These are phyloP conservation scores for Penicillium sp. DNA, from an alignment of 2,329 filamentous ascomycete species.

Conservation along the genomic window DNA sequence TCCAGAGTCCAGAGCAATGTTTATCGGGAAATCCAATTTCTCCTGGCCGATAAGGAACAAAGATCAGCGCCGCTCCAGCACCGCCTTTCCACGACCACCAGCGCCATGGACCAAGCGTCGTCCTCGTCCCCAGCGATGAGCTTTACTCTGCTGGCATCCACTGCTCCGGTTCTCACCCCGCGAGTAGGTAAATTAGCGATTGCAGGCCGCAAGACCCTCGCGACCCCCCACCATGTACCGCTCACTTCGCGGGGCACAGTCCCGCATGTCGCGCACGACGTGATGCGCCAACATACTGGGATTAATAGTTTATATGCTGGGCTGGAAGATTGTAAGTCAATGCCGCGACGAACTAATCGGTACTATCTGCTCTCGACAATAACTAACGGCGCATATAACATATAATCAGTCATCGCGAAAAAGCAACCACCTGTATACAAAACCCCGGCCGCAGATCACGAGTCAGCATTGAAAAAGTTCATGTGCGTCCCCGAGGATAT, in stretches of 20 bases:
- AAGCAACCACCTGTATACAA: constrained; percentile 50
- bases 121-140: constrained; percentile 31
- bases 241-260: constrained; percentile 78
- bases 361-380: neutral
- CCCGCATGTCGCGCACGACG: constrained; percentile 87
- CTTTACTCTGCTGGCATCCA: constrained; percentile 36
- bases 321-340: constrained; percentile 80
- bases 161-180: constrained; percentile 44
- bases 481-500: constrained; percentile 64
- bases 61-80: constrained; percentile 4
- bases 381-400: constrained; percentile 36
- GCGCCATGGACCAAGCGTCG: constrained; percentile 31
- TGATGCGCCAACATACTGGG: constrained; percentile 61
- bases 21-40: constrained; percentile 18
- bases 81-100: constrained; percentile 14
- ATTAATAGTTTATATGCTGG: constrained; percentile 73
- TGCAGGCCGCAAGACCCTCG: constrained; percentile 60
- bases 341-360: neutral
- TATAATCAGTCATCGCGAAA: constrained; percentile 59
- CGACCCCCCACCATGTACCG: constrained; percentile 79
- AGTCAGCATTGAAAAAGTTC: constrained; percentile 68
- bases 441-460: constrained; percentile 42
- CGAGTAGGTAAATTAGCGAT: constrained; percentile 66
- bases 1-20: too few species aligned
- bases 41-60: constrained; percentile 19